These are phyloP conservation scores for Phycomyces blakesleeanus DNA, from an alignment of 192 early-diverging fungal genomes.

Conservation along the genomic window DNA sequence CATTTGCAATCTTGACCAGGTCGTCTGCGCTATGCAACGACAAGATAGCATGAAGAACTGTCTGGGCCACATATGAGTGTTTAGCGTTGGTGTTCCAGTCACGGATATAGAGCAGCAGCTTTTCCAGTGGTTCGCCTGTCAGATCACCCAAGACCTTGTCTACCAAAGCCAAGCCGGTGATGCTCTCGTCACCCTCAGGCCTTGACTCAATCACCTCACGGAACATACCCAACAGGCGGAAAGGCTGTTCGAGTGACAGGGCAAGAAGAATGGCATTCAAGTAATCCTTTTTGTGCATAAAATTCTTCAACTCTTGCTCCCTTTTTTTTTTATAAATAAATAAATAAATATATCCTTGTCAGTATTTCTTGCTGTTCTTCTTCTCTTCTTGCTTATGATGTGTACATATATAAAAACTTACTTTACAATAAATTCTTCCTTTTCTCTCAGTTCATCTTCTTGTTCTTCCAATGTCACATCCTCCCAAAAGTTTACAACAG, in stretches of 20 bases:
- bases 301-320: conserved; percentile 91
- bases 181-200: conserved; percentile 46
- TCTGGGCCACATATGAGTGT: conserved; percentile 75
- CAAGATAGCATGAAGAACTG: conserved; percentile 76
- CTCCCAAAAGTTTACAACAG: conserved; percentile 87
- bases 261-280: conserved; percentile 87
- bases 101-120: conserved; percentile 78
- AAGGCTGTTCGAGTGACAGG: conserved; percentile 86
- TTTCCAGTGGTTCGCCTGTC: conserved; percentile 65
- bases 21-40: conserved; percentile 58
- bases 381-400: background rate
- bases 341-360: too few relatives aligned
- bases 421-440: conserved; percentile 72
- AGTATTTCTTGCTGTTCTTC: background rate
- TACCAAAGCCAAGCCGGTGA: conserved; percentile 59
- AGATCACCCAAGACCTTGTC: conserved; percentile 69
- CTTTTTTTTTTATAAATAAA: conserved; percentile 31
- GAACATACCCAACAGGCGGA: conserved; percentile 73
- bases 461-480: conserved; percentile 86
- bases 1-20: conserved; percentile 71
- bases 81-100: conserved; percentile 96
- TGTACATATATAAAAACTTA: conserved; percentile 38
- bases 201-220: conserved; percentile 52
- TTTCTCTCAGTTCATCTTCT: conserved; percentile 65
- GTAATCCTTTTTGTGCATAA: conserved; percentile 84